Base-by-base conservation (phyloP, 2,329 filamentous ascomycete genomes). In the Geosmithia morbida region DNA sequence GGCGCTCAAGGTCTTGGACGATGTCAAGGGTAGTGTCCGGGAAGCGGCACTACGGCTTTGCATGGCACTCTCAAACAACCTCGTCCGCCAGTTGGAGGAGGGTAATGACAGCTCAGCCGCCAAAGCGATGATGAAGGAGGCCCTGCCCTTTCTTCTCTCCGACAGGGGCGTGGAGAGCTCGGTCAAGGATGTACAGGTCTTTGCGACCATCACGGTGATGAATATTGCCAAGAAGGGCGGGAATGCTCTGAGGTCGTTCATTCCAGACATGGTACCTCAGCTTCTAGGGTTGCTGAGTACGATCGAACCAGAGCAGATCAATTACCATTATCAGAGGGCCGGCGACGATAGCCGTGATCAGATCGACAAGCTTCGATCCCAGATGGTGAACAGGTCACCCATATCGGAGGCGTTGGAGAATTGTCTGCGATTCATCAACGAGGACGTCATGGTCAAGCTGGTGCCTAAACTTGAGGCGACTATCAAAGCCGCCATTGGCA, bases 321-420 rank as follows among this genome's bases (percentile, higher is more conserved):
- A 96, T 56, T 97, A 94, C 60, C 73, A 95, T 46, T 92, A 96
- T 63, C 79, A 96, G 51, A 87, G 94, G 55, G 87, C 87, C 0
- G 82, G 88, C 52, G 88, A 94, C 45, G 74, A 94, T 26, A 94
- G 85, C 1, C 82, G 87, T 44, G 87, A 94, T 54, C 81, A 90
- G 57, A 87, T 98, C 48, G 92, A 98, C 62, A 89, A 87, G 59
- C 75, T 88, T 62, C 77, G 92, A 48, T 79, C 92, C 14, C 81
- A 78, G 40, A 85, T 81, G 60, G 87, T 96, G 29, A 85, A 87
- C 26, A 79, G 79, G 46, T 95, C 87, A 16, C 90, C 92, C 0
- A 81, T 98, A 53, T 94, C 89, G 57, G 89, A 96, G 61, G 88
- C 88, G 1, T 87, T 97, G 48, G 87, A 95, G 55, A 79, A 89